phyloP scores from a whole-genome alignment of 352 stramenopile species.

The Phytophthora pini region DNA sequence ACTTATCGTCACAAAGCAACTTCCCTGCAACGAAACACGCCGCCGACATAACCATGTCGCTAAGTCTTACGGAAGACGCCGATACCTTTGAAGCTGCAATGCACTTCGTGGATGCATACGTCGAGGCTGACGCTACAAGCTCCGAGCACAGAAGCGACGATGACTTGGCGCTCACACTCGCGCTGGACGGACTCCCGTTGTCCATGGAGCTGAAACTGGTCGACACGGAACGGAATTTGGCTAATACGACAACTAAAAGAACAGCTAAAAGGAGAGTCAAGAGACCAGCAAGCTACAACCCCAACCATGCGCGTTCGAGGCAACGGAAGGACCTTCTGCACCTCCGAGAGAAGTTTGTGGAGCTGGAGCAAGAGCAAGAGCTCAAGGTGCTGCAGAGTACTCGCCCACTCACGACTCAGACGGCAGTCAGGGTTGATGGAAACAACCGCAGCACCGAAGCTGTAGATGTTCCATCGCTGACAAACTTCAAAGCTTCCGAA shows the following conservation, averaged over 20 bases:
- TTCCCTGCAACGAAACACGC: too few relatives aligned
- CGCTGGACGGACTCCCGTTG: conserved; percentile 16
- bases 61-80: not conserved
- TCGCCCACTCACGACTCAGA: not conserved
- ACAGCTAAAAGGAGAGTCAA: conserved; percentile 11
- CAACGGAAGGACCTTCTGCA: conserved; percentile 51
- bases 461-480: not conserved
- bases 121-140: too few relatives aligned
- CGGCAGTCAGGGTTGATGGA: not conserved
- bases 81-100: too few relatives aligned
- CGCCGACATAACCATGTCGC: not conserved
- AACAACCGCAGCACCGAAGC: not conserved
- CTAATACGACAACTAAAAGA: not conserved
- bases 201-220: conserved; percentile 15
- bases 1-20: too few relatives aligned
- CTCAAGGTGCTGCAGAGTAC: conserved; percentile 35
- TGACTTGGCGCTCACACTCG: too few relatives aligned
- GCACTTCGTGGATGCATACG: too few relatives aligned
- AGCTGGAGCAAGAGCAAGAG: conserved; percentile 52
- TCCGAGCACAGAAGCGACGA: not conserved
- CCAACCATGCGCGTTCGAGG: conserved; percentile 44
- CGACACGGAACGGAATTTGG: not conserved
- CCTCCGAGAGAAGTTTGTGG: conserved; percentile 43
- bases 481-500: conserved; percentile 3
- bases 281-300: conserved; percentile 44